phyloP scores from a whole-genome alignment of 2,329 filamentous ascomycete species.

The Fusarium albidum region DNA sequence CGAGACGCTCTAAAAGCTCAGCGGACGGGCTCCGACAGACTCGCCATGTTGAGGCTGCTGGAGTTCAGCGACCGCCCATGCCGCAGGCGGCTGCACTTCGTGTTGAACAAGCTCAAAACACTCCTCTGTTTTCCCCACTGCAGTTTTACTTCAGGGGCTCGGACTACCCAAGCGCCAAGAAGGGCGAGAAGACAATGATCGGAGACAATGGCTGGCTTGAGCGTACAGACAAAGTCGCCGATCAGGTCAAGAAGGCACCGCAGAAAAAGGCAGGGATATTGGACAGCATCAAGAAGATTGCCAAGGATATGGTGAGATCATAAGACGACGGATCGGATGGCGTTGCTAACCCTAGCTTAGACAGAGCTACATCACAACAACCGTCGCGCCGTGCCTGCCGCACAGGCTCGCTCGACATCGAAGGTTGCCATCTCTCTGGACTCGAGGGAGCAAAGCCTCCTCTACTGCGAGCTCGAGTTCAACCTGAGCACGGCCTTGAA shows the following conservation, averaged over 20 bases:
- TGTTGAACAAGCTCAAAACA: conserved; percentile 18
- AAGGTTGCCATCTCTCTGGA: conserved; percentile 59
- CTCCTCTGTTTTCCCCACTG: conserved; percentile 52
- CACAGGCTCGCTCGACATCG: conserved; percentile 41
- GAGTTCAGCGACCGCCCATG: conserved; percentile 20
- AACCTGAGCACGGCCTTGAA: conserved; percentile 60
- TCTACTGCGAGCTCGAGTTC: conserved; percentile 68
- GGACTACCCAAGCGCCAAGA: conserved; percentile 49
- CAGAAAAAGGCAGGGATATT: conserved; percentile 54
- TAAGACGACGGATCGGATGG: background rate
- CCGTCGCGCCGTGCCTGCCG: conserved; percentile 43
- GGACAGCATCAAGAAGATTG: conserved; percentile 59
- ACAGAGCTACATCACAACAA: conserved; percentile 49
- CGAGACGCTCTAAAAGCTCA: conserved; percentile 43
- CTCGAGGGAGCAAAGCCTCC: conserved; percentile 64
- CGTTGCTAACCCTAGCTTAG: conserved; percentile 32
- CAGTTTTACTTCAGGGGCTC: conserved; percentile 52
- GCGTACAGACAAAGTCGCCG: conserved; percentile 43
- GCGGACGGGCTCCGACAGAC: conserved; percentile 34
- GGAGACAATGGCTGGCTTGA: conserved; percentile 67
- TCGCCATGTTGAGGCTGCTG: conserved; percentile 14
- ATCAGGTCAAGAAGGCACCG: conserved; percentile 38
- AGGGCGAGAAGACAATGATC: conserved; percentile 60
- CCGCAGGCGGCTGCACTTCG: conserved; percentile 23
- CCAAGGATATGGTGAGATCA: conserved; percentile 60